phyloP scores from a whole-genome alignment of 331 rosid genomes.

The Rosa hybrid region DNA sequence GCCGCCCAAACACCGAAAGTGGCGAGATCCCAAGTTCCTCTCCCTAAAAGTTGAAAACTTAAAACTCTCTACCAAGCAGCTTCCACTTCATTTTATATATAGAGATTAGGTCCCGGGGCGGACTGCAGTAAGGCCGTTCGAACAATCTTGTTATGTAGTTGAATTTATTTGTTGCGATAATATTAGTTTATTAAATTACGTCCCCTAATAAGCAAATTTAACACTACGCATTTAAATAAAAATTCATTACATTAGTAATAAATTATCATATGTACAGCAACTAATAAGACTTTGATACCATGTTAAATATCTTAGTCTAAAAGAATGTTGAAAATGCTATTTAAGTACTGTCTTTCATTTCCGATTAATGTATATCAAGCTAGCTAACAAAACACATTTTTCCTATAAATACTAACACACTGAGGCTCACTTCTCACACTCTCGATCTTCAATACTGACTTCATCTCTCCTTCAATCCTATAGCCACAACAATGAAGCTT shows the following conservation, averaged over 20 bases:
- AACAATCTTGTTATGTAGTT: too few relatives aligned
- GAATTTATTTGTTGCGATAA: too few relatives aligned
- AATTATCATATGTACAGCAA: too few relatives aligned
- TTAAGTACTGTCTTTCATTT: neutral
- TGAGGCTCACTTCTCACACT: conserved; percentile 8
- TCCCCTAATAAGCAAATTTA: too few relatives aligned
- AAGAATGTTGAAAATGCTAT: neutral
- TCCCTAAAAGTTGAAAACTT: neutral
- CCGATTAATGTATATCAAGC: neutral
- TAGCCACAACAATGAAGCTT: conserved; percentile 31
- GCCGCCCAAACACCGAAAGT: conserved; percentile 16
- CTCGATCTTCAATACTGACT: neutral
- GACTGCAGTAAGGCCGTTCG: neutral
- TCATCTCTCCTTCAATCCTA: neutral
- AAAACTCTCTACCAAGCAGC: neutral
- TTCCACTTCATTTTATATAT: conserved; percentile 8
- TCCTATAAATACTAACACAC: neutral
- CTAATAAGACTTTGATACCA: neutral
- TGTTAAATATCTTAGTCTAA: too few relatives aligned
- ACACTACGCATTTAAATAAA: too few relatives aligned
- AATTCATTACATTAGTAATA: too few relatives aligned
- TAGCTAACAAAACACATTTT: neutral
- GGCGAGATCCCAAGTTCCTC: neutral
- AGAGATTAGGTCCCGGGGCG: neutral
- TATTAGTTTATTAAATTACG: too few relatives aligned